A percentile compares a stretch with the other conserved stretches of the same genome.
phyloP scores from a whole-genome alignment of 305 asterid species.

The Fraxinus floribunda region DNA sequence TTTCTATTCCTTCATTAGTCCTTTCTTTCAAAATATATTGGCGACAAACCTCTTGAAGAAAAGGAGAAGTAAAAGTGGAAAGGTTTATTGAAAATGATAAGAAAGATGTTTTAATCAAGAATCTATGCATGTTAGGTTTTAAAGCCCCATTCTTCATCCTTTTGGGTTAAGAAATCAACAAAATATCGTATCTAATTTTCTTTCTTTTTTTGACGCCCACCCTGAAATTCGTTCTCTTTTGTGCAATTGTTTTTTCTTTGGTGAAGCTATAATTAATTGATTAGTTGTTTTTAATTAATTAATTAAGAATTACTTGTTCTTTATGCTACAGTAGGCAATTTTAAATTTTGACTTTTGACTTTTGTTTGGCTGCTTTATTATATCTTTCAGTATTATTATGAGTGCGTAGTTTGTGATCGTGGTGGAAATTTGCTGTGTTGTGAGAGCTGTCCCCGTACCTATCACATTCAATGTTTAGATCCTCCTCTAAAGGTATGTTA shows the following conservation, averaged over 20 bases:
- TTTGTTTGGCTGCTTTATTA: slow-evolving; percentile 12
- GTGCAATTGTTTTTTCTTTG: not conserved
- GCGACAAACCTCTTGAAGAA: not conserved
- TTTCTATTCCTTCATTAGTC: slow-evolving; percentile 11
- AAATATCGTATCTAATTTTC: not conserved
- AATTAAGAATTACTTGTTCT: slow-evolving; percentile 15
- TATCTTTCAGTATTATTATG: slow-evolving; percentile 71
- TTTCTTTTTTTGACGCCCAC: not conserved
- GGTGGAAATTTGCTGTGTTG: slow-evolving; percentile 66
- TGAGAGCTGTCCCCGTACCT: slow-evolving; percentile 59
- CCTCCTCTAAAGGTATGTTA: slow-evolving; percentile 62
- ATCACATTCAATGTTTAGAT: slow-evolving; percentile 61
- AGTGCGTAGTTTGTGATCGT: slow-evolving; percentile 72
- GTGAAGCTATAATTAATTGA: not conserved
- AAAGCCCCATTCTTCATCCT: not conserved
- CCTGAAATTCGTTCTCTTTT: not conserved
- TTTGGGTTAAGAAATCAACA: not conserved
- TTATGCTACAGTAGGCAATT: slow-evolving; percentile 18
- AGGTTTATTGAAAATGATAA: not conserved
- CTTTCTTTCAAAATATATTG: slow-evolving; percentile 11
- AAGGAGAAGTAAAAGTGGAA: not conserved
- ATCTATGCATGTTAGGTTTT: not conserved
- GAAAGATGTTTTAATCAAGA: not conserved
- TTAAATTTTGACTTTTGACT: slow-evolving; percentile 15
- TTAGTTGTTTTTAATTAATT: not conserved